Percentiles rank a stretch among this genome's conserved stretches.
Conservation (phyloP, 1,284 basidiomycete genomes). For the Sporisorium iseilematis-ciliati region DNA sequence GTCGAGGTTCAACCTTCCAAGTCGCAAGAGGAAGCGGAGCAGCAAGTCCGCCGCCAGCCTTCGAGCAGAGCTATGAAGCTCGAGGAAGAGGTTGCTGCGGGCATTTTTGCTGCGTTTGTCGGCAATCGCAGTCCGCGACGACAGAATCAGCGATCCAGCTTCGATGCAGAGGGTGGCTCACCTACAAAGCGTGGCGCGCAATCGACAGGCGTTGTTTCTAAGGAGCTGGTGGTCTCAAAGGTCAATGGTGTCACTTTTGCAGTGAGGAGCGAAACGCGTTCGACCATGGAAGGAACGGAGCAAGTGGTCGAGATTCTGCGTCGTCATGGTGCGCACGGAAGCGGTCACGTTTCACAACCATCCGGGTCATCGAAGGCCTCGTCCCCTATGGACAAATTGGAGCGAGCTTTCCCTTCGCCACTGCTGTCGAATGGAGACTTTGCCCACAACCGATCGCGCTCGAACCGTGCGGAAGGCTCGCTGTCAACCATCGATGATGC, state of each 20-base stretch:
- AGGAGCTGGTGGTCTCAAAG: constrained; percentile 42
- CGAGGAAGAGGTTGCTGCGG: constrained; percentile 35
- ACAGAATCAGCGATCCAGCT: constrained; percentile 22
- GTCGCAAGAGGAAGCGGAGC: constrained; percentile 4
- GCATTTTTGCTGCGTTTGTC: constrained; percentile 47
- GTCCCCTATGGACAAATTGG: constrained; percentile 19
- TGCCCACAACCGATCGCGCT: constrained; percentile 15
- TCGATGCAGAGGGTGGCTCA: constrained; percentile 13
- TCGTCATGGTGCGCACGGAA: constrained; percentile 6
- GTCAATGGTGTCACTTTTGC: constrained; percentile 25
- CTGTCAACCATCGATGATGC: constrained; percentile 14
- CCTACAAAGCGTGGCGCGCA: not conserved
- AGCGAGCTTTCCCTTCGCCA: constrained; percentile 41
- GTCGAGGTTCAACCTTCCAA: constrained; percentile 21
- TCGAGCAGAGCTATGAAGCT: constrained; percentile 42
- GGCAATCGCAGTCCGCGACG: constrained; percentile 46
- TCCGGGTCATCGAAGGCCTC: constrained; percentile 8
- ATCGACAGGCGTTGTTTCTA: not conserved
- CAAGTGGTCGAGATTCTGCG: constrained; percentile 33
- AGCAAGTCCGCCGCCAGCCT: constrained; percentile 23
- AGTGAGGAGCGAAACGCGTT: constrained; percentile 18
- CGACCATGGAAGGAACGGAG: constrained; percentile 10
- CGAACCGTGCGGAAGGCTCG: constrained; percentile 13
- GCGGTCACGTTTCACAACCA: constrained; percentile 5
- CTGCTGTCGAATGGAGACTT: constrained; percentile 24